A percentile compares a stretch with the other conserved stretches of the same genome.
These are phyloP conservation scores for Colletotrichum cereale DNA, from an alignment of 2,329 filamentous ascomycete species.

Conservation along the genomic window DNA sequence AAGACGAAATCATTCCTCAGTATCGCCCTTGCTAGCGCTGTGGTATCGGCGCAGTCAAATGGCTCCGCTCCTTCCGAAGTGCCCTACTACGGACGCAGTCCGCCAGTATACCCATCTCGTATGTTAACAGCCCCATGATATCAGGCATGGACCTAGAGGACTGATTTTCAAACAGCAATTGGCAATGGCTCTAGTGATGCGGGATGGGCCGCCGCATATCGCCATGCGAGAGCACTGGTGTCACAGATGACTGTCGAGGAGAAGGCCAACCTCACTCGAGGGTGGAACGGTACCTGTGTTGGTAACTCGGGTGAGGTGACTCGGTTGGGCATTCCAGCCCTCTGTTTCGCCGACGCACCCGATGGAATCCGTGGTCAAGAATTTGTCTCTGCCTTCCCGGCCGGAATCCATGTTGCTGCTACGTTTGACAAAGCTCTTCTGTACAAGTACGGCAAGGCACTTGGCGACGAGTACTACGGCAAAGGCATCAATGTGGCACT, in stretches of 20 bases:
- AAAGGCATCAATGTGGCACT: slow-evolving; percentile 53
- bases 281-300: slow-evolving; percentile 53
- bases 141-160: not conserved
- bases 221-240: slow-evolving; percentile 68
- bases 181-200: slow-evolving; percentile 24
- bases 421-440: slow-evolving; percentile 66
- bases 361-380: slow-evolving; percentile 63
- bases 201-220: slow-evolving; percentile 69
- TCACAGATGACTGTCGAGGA: slow-evolving; percentile 74
- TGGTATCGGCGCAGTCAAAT: slow-evolving; percentile 11
- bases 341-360: slow-evolving; percentile 64
- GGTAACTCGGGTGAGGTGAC: slow-evolving; percentile 61
- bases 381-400: slow-evolving; percentile 61
- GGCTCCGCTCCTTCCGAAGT: slow-evolving; percentile 29
- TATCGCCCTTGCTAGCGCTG: slow-evolving; percentile 10
- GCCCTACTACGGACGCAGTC: slow-evolving; percentile 33
- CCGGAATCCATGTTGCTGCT: slow-evolving; percentile 61
- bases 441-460: slow-evolving; percentile 48
- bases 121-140: not conserved
- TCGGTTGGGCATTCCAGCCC: slow-evolving; percentile 58
- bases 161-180: not conserved
- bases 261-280: slow-evolving; percentile 63
- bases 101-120: slow-evolving; percentile 33
- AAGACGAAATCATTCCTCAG: slow-evolving; percentile 12
- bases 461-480: slow-evolving; percentile 51